phyloP scores from a whole-genome alignment of 108 stramenopile species.

The Fistulifera pelliculosa region DNA sequence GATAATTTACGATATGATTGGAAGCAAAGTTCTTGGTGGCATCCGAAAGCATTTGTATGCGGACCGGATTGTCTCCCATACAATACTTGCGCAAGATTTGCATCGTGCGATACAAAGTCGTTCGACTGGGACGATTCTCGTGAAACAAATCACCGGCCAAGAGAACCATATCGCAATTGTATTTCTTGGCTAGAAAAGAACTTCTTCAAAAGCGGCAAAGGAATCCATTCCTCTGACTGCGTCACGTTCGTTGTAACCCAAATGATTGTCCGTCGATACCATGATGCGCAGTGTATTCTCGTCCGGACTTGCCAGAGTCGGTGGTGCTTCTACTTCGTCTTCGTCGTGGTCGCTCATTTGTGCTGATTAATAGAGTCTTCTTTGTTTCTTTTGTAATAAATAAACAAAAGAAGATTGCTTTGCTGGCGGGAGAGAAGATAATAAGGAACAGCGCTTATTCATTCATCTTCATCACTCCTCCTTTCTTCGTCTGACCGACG shows the following conservation, averaged over 20 bases:
- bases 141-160: conserved; percentile 96
- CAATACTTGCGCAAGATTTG: conserved; percentile 84
- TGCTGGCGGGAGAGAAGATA: too few species aligned
- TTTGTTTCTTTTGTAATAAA: too few species aligned
- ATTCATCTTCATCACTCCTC: too few species aligned
- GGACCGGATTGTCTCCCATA: conserved; percentile 83
- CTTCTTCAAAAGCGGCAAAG: conserved; percentile 95
- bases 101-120: conserved; percentile 86
- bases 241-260: conserved; percentile 90
- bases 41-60: conserved; percentile 74
- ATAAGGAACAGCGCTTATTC: too few species aligned
- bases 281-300: conserved; percentile 77
- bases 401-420: too few species aligned
- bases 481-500: too few species aligned
- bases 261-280: conserved; percentile 94
- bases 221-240: conserved; percentile 86
- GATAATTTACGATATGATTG: conserved; percentile 72
- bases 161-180: conserved; percentile 79
- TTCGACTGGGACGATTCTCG: conserved; percentile 90
- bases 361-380: too few species aligned
- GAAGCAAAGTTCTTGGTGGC: conserved; percentile 19
- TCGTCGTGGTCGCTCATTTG: too few species aligned
- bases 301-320: conserved; percentile 19
- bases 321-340: too few species aligned
- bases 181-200: conserved; percentile 65